Evolutionary conservation across 257 asterid genomes (phyloP), one percentile per base, ranked within the genome.

Genomic region (Jasminum sambac): DNA sequence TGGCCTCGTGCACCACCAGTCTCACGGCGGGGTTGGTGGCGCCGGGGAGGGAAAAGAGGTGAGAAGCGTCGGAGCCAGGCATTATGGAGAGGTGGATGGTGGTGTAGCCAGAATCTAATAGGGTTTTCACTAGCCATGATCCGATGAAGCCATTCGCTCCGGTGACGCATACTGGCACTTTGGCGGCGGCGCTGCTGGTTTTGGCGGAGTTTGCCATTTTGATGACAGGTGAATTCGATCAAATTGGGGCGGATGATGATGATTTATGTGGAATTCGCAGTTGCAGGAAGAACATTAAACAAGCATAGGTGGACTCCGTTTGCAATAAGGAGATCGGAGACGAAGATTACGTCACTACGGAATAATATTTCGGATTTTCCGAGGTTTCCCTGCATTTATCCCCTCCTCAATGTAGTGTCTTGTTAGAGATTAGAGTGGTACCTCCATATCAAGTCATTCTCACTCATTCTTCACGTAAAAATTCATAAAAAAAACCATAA

Each of bases 61-160:
- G 98, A 5, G 96, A 76, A 2, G 96, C 69, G 80, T 87, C 90
- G 67, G 97, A 80, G 69, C 87, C 90, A 42, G 97, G 98, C 74
- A 77, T 82, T 10, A 92, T 75, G 30, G 95, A 82, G 81, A 90
- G 92, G 87, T 87, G 95, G 77, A 93, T 88, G 68, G 90, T 83
- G 82, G 90, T 81, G 95, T 93, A 93, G 80, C 91, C 91, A 67
- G 69, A 66, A 63, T 83, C 83, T 1, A 92, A 62, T 1, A 92
- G 89, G 70, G 91, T 87, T 74, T 81, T 86, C 57, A 92, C 85
- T 40, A 93, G 38, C 91, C 95, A 86, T 9, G 98, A 83, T 16
- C 98, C 98, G 58, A 93, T 90, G 95, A 90, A 90, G 8, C 98
- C 98, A 78, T 88, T 89, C 76, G 98, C 97, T 46, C 98, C 98